These are phyloP conservation scores for Yamagishiella unicocca DNA, from an alignment of 139 green algal genomes.

Conservation along the genomic window DNA sequence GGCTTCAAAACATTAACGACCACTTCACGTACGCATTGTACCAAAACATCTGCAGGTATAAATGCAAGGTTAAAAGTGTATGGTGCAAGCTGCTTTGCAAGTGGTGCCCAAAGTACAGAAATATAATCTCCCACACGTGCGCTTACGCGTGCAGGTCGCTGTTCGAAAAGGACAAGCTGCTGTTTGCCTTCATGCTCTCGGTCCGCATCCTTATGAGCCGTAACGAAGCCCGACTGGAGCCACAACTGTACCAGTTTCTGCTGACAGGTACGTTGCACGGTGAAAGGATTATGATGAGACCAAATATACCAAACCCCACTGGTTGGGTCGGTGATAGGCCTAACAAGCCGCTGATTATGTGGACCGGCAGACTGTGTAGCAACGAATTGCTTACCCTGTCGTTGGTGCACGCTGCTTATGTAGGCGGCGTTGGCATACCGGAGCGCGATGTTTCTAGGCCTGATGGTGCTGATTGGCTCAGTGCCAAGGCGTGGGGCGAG, in stretches of 20 bases:
- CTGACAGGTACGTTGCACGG: conserved; percentile 66
- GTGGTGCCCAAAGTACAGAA: too few species aligned
- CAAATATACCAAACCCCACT: too few species aligned
- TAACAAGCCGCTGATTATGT: too few species aligned
- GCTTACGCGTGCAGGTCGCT: conserved; percentile 71
- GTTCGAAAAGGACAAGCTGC: conserved; percentile 90
- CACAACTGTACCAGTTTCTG: conserved; percentile 78
- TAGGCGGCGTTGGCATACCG: conserved; percentile 54
- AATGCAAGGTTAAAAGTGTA: too few species aligned
- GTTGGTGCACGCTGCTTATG: not conserved
- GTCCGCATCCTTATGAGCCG: conserved; percentile 65
- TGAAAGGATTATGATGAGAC: too few species aligned
- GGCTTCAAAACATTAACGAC: conserved; percentile 74
- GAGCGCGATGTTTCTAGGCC: conserved; percentile 35
- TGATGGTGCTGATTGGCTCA: conserved; percentile 57
- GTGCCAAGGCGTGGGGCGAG: conserved; percentile 72
- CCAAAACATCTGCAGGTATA: conserved; percentile 52
- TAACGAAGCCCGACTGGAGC: conserved; percentile 62
- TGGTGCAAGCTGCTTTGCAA: too few species aligned
- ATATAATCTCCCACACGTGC: too few species aligned
- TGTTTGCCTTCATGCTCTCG: conserved; percentile 81
- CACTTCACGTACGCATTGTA: conserved; percentile 84
- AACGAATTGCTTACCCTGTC: too few species aligned
- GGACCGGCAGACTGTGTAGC: too few species aligned
- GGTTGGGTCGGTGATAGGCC: too few species aligned